These are phyloP conservation scores for Mycena albidolilacea DNA, from an alignment of 768 basidiomycete genomes.

Conservation along the genomic window DNA sequence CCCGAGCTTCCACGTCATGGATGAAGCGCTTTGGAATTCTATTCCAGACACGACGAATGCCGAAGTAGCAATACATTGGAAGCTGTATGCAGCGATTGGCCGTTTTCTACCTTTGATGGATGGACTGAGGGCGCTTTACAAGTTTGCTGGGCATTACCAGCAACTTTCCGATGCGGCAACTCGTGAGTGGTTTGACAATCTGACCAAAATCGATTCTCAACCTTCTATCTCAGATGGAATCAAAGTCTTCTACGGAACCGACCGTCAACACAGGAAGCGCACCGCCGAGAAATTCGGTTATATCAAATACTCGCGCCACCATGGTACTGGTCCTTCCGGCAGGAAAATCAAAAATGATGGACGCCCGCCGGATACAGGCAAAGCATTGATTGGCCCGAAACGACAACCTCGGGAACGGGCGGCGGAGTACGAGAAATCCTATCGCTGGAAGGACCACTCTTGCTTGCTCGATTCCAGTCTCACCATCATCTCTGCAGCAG, in stretches of 20 bases:
- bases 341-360: background rate
- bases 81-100: too few species aligned
- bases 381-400: background rate
- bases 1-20: too few species aligned
- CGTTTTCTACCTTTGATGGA: too few species aligned
- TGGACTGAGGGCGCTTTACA: too few species aligned
- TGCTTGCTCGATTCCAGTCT: too few species aligned
- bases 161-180: background rate
- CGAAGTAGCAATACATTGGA: too few species aligned
- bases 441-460: background rate
- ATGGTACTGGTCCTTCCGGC: background rate
- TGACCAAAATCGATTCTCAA: background rate
- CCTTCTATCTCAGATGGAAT: background rate
- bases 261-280: constrained; percentile 8
- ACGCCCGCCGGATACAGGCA: constrained; percentile 3
- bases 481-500: too few species aligned
- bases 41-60: too few species aligned
- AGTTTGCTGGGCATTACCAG: background rate
- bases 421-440: constrained; percentile 7
- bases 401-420: background rate
- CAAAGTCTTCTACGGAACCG: background rate
- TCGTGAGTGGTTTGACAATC: background rate
- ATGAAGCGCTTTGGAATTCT: too few species aligned
- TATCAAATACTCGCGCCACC: constrained; percentile 1
- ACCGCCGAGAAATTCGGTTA: background rate